Evolutionary conservation across 345 rosid species (phyloP).

Genomic region (Eucalyptus curtisii): DNA sequence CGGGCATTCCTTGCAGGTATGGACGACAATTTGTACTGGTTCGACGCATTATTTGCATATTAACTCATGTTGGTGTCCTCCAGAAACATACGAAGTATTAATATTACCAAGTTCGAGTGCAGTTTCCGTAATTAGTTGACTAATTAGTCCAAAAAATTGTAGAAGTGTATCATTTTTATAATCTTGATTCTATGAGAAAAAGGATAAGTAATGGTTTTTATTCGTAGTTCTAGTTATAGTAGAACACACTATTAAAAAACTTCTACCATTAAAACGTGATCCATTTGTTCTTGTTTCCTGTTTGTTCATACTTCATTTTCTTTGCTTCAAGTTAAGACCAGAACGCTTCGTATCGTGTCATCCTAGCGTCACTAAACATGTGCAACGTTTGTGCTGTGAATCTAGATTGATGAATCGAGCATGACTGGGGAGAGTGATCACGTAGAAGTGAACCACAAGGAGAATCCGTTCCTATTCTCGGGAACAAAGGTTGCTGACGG

Average conservation of each 20-base stretch:
- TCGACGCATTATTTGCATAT: neutral
- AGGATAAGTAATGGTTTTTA: neutral
- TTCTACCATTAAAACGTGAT: no score
- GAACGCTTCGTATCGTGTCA: neutral
- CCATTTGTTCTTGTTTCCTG: no score
- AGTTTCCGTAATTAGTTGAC: neutral
- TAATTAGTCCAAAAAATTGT: neutral
- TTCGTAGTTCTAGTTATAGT: neutral
- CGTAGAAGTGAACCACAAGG: slow-evolving; percentile 23
- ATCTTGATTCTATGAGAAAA: no score
- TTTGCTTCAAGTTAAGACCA: no score
- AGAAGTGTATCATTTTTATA: neutral
- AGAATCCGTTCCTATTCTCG: slow-evolving; percentile 43
- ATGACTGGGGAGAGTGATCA: slow-evolving; percentile 58
- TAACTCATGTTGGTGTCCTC: accelerated
- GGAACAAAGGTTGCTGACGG: slow-evolving; percentile 54
- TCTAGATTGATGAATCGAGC: slow-evolving; percentile 37
- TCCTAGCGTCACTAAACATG: neutral
- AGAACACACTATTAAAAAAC: no score
- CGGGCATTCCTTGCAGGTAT: neutral
- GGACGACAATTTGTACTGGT: neutral
- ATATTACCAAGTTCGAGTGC: neutral
- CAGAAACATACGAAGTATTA: neutral
- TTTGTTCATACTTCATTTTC: no score
- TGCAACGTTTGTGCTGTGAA: neutral